These are phyloP conservation scores for Grigorovia humatica DNA, from an alignment of 805 yeast species.

Conservation along the genomic window DNA sequence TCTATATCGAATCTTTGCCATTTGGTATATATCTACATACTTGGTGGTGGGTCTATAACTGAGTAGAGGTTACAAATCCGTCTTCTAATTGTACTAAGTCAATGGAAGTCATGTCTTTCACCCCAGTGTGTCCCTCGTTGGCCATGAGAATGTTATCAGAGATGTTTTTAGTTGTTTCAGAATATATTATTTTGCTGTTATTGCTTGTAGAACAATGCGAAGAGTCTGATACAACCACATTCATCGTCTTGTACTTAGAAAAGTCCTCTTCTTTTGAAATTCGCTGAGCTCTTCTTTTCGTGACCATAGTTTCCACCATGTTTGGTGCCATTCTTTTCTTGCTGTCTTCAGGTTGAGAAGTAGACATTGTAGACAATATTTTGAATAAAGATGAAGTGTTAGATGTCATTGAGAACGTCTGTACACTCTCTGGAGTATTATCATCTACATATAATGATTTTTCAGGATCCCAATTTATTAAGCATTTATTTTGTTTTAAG, in stretches of 20 bases:
- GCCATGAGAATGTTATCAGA: not conserved
- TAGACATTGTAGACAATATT: not conserved
- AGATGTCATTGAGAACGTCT: not conserved
- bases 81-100: not conserved
- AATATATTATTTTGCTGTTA: not conserved
- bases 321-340: not conserved
- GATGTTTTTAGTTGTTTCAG: not conserved
- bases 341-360: not conserved
- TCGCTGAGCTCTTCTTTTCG: too few species aligned
- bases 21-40: too few species aligned
- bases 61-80: not conserved
- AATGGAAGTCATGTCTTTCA: not conserved
- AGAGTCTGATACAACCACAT: not conserved
- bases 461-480: conserved; percentile 3
- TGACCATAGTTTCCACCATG: not conserved
- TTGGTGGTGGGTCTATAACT: not conserved
- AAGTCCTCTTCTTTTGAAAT: too few species aligned
- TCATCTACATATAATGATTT: not conserved
- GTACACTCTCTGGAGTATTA: not conserved
- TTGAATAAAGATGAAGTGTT: not conserved
- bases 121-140: not conserved
- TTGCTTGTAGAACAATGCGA: not conserved
- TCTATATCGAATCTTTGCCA: not conserved
- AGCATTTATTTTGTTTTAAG: conserved; percentile 7
- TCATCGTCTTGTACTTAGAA: not conserved